Base-by-base conservation (phyloP, 2,329 filamentous ascomycete species). In the Calonectria fujianensis region DNA sequence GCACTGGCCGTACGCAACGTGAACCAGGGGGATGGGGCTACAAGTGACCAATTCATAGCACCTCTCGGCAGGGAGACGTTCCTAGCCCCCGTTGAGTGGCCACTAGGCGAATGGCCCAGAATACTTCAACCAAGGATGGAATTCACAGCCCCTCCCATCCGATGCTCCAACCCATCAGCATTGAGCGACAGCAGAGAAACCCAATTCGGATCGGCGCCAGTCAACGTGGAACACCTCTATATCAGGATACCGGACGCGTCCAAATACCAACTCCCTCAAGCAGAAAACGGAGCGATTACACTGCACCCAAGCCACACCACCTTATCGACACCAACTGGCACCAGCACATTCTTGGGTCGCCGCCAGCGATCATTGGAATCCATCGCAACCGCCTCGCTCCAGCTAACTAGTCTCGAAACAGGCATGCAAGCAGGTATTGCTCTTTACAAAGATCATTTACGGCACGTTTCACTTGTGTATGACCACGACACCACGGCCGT, bases 41-140 rank as follows among this genome's bases (percentile, higher is more conserved):
- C 68, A 0, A 69, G 66, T 39, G 64, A 69, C 8, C 72, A 24
- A 13, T 76, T 74, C n/a, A 69, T 71, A 32, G 68, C 74, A 41
- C 72, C 72, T 27, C 69, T 76, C 4, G 72, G 72, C 10, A 72
- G 74, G 20, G 72, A 74, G 59, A 74, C 57, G 7, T 76, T 76
- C 16, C 0, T 76, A 20, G 64, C 74, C 0, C 57, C 74, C 8
- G 74, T 76, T 1, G 72, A 72, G 20, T 76, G 74, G 74, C 69
- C 65, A 16, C 72, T 74, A 41, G 61, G 65, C 1, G 72, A 59
- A 50, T 76, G 74, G 72, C 74, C 72, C 16, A 72, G 59, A 20
- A 50, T 74, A 7, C 29, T 35, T 3, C 74, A 74, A 8, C 72
- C 72, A 1, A 74, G 35, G 10, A 70, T 72, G 59, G 50, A 72